Evolutionary conservation across 2,329 filamentous ascomycete species (phyloP), one percentile per base, ranked within the genome.

Genomic region (Neurospora crassa): DNA sequence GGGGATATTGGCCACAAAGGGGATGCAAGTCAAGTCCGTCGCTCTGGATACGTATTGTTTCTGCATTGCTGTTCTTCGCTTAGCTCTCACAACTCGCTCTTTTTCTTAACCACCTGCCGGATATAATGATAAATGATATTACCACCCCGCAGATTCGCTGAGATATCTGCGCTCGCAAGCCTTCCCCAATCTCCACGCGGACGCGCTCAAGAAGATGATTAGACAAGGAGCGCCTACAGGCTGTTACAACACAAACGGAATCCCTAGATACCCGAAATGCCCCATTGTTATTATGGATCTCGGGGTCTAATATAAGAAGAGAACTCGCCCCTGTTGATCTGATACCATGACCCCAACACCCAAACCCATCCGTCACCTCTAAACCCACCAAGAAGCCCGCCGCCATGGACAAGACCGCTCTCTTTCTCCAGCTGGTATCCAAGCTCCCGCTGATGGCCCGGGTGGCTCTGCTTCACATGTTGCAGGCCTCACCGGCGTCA

Each of bases 401-500:
- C 67, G 67, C 69, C 70, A 70, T 72, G 53, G 74, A 73, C 70
- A 75, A 69, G 67, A 69, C 75, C 41, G 73, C 73, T 20, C 69
- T 76, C 41, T 71, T 74, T 67, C 69, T 79, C 47, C 72, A 78
- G 20, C 73, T 88, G n/a, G 74, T 89, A 37, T 85, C 88, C 11
- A 84, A 86, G 74, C 76, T 92, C 2, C 91, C 91, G 0, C 81
- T 90, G 11, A 82, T 92, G 10, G 77, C 87, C n/a, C 88, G 88
- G 73, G 86, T 90, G 1, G 84, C 88, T 2, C 73, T 92, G 14
- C 81, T 86, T 68, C 91, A 94, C 76, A 78, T 89, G 2, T 83
- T 97, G 8, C 87, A 86, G 40, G 81, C 91, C 53, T 93, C 94
- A 0, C 85, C 90, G 42, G 89, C 89, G 8, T 88, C 91, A 5